These are phyloP conservation scores for Ophiosphaerella herpotricha DNA, from an alignment of 2,329 filamentous ascomycete genomes.

Conservation along the genomic window DNA sequence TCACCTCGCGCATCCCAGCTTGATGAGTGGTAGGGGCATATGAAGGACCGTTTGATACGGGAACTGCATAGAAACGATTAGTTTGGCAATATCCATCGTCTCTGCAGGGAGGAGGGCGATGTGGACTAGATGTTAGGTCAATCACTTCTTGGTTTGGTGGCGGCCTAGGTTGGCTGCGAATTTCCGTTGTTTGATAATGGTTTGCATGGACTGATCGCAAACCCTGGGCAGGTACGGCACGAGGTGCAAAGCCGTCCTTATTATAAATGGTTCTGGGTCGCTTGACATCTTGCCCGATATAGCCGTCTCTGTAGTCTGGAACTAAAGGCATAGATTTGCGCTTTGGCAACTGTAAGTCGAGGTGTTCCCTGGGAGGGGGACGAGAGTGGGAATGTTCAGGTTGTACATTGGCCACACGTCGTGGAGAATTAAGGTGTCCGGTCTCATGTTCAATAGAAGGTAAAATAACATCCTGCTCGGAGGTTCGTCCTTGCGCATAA, in stretches of 20 bases:
- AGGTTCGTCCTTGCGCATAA: conserved; percentile 22
- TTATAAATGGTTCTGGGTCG: conserved; percentile 17
- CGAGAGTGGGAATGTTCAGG: conserved; percentile 10
- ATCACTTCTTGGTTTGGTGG: conserved; percentile 18
- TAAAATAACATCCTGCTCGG: conserved; percentile 39
- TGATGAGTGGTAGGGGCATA: conserved; percentile 19
- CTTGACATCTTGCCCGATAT: conserved; percentile 13
- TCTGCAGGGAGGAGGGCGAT: conserved; percentile 8
- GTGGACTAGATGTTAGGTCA: conserved; percentile 35
- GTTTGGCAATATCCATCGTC: conserved; percentile 10
- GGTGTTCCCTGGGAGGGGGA: conserved; percentile 8
- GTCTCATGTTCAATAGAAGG: conserved; percentile 42
- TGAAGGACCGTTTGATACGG: conserved; percentile 10
- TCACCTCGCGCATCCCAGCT: conserved; percentile 18
- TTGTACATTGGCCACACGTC: conserved; percentile 8
- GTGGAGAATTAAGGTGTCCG: conserved; percentile 22
- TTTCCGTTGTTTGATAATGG: conserved; percentile 13
- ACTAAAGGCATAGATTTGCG: conserved; percentile 19
- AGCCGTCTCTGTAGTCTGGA: conserved; percentile 9
- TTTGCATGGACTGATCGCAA: conserved; percentile 2
- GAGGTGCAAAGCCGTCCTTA: conserved; percentile 8
- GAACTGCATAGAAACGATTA: conserved; percentile 7
- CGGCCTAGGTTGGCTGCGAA: conserved; percentile 10
- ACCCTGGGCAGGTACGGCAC: neutral
- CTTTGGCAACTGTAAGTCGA: conserved; percentile 18